A percentile compares a stretch with the other conserved stretches of the same genome.
Evolutionary conservation across 2,329 filamentous ascomycete species (phyloP).

Genomic region (Fusarium sp.): DNA sequence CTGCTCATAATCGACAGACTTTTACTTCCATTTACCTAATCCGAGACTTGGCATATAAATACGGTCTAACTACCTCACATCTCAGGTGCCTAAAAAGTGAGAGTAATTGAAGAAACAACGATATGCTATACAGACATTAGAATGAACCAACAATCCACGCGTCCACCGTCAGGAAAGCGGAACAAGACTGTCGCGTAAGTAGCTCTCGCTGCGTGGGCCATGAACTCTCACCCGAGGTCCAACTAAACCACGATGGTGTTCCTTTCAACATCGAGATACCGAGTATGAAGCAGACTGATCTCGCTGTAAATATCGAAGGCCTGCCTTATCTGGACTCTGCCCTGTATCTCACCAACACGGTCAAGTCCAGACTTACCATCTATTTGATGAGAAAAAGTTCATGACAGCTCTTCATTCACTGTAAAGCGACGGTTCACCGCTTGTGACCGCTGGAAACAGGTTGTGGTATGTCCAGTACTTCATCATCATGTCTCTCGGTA

Average conservation of each 20-base stretch:
- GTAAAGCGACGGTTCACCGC: neutral
- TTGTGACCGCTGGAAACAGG: neutral
- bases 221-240: neutral
- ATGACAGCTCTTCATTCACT: neutral
- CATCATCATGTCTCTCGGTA: neutral
- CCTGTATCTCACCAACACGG: neutral
- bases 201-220: neutral
- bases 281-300: neutral
- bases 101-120: neutral
- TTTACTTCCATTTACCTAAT: neutral
- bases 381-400: neutral
- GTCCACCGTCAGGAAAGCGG: neutral
- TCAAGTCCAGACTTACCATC: neutral
- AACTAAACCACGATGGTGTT: neutral
- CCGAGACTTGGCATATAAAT: neutral
- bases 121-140: neutral
- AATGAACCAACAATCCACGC: neutral
- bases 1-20: accelerated
- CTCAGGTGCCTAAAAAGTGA: accelerated
- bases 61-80: accelerated
- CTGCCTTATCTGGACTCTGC: neutral
- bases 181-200: neutral
- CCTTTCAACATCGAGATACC: neutral
- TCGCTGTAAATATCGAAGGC: neutral
- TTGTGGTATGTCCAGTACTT: neutral